Base-by-base conservation (phyloP, 75 land plant species). In the Isoetes taiwanensis region DNA sequence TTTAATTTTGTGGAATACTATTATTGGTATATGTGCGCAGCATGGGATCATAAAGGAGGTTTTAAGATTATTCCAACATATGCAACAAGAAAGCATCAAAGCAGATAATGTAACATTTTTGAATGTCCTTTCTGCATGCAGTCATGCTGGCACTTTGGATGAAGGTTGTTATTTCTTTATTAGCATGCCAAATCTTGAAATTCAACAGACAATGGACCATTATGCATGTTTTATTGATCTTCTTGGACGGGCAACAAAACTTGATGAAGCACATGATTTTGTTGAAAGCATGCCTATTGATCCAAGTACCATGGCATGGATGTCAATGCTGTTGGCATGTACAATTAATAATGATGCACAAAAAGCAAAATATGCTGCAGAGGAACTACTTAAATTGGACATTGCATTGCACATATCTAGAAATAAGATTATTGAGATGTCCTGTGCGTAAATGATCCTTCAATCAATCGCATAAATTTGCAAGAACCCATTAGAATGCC, bases 1-100 rank as follows among this genome's bases (percentile, higher is more conserved):
- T 59, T 30, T 68, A 34, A 63, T 62, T 9, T 52, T 72, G 5
- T 81, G 84, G 84, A 81, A 71, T 56, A 34, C 31, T 3, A 19
- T 32, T 2, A 20, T 30, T 32, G 34, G 19, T 3, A 32, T 17
- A 28, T 16, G 12, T 25, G 14, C 8, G n/a, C n/a, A n/a, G n/a
- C 50, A 46, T 8, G 50, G 50, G 5, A 23, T 19, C 50, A 46
- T 8, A 19, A 23, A 8, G 19, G 16, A 46, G 50, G 50, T 46
- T 5, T 16, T 46, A 6, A 6, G 25, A 6, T 46, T 16, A 23
- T 46, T 46, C 16, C n/a, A 46, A 8, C 6, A 23, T 16, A 46
- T 46, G 50, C 50, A 3, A 19, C 8, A 46, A 6, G 50, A 46
- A n/a, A 23, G 50, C 6, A 5, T 46, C n/a, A 19, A n/a, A 4